These are phyloP conservation scores for Zizania latifolia DNA, from an alignment of 176 grass and related monocot genomes.

Conservation along the genomic window DNA sequence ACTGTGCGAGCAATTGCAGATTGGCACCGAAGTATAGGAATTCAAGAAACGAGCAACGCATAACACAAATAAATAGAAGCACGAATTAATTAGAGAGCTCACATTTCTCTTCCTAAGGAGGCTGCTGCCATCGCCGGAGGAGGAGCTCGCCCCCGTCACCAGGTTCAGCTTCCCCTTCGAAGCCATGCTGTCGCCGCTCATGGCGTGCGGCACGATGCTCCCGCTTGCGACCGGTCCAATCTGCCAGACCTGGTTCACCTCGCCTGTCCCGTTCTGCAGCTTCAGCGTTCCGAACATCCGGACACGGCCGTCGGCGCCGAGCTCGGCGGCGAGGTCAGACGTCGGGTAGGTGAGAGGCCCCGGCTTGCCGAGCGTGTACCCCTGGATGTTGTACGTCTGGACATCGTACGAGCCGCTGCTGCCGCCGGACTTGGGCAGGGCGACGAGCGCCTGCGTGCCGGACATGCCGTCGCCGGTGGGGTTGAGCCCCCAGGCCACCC, in stretches of 20 bases:
- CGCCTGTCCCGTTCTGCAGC: background rate
- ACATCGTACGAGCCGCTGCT: constrained; percentile 23
- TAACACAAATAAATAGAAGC: background rate
- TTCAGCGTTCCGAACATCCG: constrained; percentile 28
- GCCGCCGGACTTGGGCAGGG: constrained; percentile 7
- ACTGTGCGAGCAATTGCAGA: background rate
- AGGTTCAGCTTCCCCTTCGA: constrained; percentile 44
- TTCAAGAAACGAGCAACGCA: background rate
- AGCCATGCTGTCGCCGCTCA: constrained; percentile 36
- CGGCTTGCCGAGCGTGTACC: constrained; percentile 24
- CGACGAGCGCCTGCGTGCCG: constrained; percentile 55
- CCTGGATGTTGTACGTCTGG: constrained; percentile 52
- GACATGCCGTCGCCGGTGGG: constrained; percentile 37
- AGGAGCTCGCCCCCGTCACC: too few species aligned
- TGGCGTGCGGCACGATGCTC: constrained; percentile 35
- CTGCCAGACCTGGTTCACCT: constrained; percentile 58
- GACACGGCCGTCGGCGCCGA: constrained; percentile 24
- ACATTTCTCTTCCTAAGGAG: constrained; percentile 29
- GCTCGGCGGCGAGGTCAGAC: constrained; percentile 36
- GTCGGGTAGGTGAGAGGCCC: constrained; percentile 37
- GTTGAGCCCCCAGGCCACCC: constrained; percentile 79
- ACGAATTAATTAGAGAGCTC: too few species aligned
- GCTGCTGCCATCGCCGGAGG: background rate
- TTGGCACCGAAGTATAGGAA: background rate
- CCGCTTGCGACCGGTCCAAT: constrained; percentile 30